Evolutionary conservation across 2,329 filamentous ascomycete species (phyloP).

Genomic region (Colletotrichum sp.): DNA sequence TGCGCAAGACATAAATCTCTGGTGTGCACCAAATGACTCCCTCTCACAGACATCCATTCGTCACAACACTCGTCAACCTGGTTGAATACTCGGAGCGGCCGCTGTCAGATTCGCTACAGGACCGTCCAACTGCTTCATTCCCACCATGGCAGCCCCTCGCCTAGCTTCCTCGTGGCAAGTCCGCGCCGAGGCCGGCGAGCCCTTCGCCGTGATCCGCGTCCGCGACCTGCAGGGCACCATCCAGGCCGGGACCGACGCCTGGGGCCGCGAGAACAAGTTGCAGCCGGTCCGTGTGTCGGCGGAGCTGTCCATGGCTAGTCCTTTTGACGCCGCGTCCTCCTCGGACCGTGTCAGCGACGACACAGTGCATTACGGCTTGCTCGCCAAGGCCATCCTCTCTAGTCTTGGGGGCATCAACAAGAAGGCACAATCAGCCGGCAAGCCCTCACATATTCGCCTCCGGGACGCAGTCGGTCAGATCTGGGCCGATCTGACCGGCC

Average conservation of each 20-base stretch:
- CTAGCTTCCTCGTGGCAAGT: slow-evolving; percentile 36
- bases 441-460: slow-evolving; percentile 18
- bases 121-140: neutral
- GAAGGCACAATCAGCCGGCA: neutral
- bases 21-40: neutral
- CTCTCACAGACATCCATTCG: neutral
- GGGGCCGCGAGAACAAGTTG: slow-evolving; percentile 62
- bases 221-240: slow-evolving; percentile 64
- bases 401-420: slow-evolving; percentile 38
- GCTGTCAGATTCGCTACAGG: neutral
- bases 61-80: neutral
- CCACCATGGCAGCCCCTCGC: neutral
- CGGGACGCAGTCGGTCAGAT: slow-evolving; percentile 33
- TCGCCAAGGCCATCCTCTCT: slow-evolving; percentile 69
- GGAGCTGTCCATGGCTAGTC: slow-evolving; percentile 57
- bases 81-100: neutral
- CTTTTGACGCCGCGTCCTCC: slow-evolving; percentile 63
- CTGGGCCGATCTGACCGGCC: slow-evolving; percentile 36
- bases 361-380: slow-evolving; percentile 76
- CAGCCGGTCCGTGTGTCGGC: slow-evolving; percentile 70
- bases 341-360: slow-evolving; percentile 68
- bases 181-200: slow-evolving; percentile 44
- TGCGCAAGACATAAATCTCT: neutral
- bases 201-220: slow-evolving; percentile 62
- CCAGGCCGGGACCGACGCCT: slow-evolving; percentile 68